phyloP scores from a whole-genome alignment of 305 asterid species.

The Plantago rigida region DNA sequence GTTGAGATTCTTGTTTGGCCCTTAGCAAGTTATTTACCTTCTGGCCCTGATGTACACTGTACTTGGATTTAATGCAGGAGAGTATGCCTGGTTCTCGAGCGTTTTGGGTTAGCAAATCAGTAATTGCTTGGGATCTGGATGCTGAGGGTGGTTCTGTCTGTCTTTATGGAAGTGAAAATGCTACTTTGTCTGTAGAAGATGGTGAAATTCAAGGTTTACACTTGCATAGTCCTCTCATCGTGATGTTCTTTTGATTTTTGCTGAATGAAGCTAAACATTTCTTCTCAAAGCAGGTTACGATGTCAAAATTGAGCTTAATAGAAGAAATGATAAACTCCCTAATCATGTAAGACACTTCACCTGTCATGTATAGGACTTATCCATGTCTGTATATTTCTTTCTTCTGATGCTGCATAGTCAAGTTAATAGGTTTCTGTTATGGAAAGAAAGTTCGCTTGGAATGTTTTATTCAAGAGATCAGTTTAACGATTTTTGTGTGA shows the following conservation, averaged over 20 bases:
- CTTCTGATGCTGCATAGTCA: slow-evolving; percentile 16
- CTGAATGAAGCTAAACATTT: slow-evolving; percentile 8
- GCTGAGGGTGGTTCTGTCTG: slow-evolving; percentile 53
- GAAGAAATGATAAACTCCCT: slow-evolving; percentile 46
- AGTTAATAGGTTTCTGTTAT: slow-evolving; percentile 13
- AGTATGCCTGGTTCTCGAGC: slow-evolving; percentile 53
- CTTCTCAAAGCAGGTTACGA: slow-evolving; percentile 54
- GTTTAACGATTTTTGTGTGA: slow-evolving; percentile 9
- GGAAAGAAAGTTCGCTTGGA: background rate
- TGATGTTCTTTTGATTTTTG: background rate
- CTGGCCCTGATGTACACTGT: slow-evolving; percentile 5
- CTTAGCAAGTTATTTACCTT: background rate
- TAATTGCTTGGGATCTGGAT: slow-evolving; percentile 74
- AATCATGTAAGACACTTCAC: slow-evolving; percentile 43
- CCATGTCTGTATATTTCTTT: background rate
- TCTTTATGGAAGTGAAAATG: slow-evolving; percentile 65
- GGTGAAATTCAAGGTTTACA: slow-evolving; percentile 54
- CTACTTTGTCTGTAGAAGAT: slow-evolving; percentile 43
- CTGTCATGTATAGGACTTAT: background rate
- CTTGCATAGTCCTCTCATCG: slow-evolving; percentile 6
- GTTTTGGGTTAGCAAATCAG: slow-evolving; percentile 67
- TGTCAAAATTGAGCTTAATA: slow-evolving; percentile 47
- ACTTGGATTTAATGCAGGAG: slow-evolving; percentile 45
- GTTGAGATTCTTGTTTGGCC: background rate
- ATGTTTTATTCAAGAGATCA: background rate